Percentiles rank a stretch among this genome's conserved stretches.
These are phyloP conservation scores for Porcisia hertigi DNA, from an alignment of 208 protist genomes.

Conservation along the genomic window DNA sequence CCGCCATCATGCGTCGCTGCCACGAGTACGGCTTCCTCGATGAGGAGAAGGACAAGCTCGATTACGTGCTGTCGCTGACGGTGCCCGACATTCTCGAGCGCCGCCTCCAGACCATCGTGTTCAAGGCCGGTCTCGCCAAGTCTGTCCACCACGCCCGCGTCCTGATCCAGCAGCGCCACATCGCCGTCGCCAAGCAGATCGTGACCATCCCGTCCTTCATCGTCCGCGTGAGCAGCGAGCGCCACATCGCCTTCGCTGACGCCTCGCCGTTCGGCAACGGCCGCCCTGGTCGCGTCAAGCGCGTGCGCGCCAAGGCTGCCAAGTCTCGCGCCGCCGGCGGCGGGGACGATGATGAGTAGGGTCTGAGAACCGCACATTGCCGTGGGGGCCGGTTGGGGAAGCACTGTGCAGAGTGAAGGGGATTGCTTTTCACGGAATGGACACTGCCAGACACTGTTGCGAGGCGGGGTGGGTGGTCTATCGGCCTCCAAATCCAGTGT, in stretches of 20 bases:
- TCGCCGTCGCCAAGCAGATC: slow-evolving; percentile 99
- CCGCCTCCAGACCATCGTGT: slow-evolving; percentile 99
- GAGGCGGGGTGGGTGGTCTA: not conserved
- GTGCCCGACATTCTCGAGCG: slow-evolving; percentile 99
- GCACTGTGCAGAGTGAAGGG: not conserved
- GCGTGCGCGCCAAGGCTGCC: slow-evolving; percentile 82
- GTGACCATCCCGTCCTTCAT: slow-evolving; percentile 99
- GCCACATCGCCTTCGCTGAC: slow-evolving; percentile 98
- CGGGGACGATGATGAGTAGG: slow-evolving; percentile 43
- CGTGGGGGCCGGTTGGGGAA: not conserved
- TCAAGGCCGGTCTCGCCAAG: slow-evolving; percentile 98
- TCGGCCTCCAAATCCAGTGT: not conserved
- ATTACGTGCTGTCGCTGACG: slow-evolving; percentile 99
- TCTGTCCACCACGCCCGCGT: slow-evolving; percentile 99
- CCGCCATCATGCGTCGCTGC: slow-evolving; percentile 99
- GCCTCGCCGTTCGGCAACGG: slow-evolving; percentile 96
- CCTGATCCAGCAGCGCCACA: slow-evolving; percentile 99
- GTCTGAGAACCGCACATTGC: not conserved
- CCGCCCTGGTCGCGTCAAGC: slow-evolving; percentile 95
- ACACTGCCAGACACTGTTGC: not conserved
- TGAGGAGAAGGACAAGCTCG: slow-evolving; percentile 98
- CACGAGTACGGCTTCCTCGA: slow-evolving; percentile 95
- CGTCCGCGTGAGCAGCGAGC: slow-evolving; percentile 98
- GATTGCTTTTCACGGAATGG: not conserved
- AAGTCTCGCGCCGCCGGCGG: slow-evolving; percentile 72